phyloP scores from a whole-genome alignment of 305 asterid genomes.

The Fraxinus platypoda region DNA sequence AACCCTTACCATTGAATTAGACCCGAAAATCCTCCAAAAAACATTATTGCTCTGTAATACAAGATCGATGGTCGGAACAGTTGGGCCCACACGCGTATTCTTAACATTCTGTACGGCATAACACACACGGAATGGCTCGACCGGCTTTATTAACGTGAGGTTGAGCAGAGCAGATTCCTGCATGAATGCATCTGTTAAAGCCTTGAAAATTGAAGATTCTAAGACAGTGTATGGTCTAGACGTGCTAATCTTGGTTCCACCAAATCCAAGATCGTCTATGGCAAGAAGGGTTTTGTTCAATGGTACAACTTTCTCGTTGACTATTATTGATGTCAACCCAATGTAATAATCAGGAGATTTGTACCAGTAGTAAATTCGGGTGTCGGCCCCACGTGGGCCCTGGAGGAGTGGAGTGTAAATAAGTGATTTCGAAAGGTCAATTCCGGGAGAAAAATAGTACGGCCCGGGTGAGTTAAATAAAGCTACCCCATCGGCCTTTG shows the following conservation, averaged over 20 bases:
- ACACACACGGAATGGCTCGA: slow-evolving; percentile 36
- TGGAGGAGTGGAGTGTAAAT: slow-evolving; percentile 29
- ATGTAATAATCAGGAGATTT: slow-evolving; percentile 48
- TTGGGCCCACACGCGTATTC: slow-evolving; percentile 24
- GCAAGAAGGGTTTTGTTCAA: slow-evolving; percentile 32
- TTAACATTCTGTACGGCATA: slow-evolving; percentile 20
- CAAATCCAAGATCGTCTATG: slow-evolving; percentile 36
- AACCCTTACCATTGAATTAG: slow-evolving; percentile 36
- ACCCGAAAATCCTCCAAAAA: slow-evolving; percentile 34
- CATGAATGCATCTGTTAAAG: slow-evolving; percentile 29
- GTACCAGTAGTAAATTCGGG: slow-evolving; percentile 13
- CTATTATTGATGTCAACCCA: slow-evolving; percentile 36
- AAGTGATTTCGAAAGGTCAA: slow-evolving; percentile 21
- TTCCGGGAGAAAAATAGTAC: slow-evolving; percentile 18
- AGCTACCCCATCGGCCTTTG: slow-evolving; percentile 10
- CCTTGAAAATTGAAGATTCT: slow-evolving; percentile 33
- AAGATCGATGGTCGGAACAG: slow-evolving; percentile 36
- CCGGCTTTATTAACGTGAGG: slow-evolving; percentile 25
- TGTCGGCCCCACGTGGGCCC: slow-evolving; percentile 18
- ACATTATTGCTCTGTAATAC: slow-evolving; percentile 22
- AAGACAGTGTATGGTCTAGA: slow-evolving; percentile 30
- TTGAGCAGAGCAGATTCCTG: slow-evolving; percentile 31
- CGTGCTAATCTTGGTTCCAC: slow-evolving; percentile 56
- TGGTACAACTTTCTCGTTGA: slow-evolving; percentile 27
- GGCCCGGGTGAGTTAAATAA: slow-evolving; percentile 35